Conservation (phyloP, 2,329 filamentous ascomycete species). For the Zymoseptoria ardabiliae region DNA sequence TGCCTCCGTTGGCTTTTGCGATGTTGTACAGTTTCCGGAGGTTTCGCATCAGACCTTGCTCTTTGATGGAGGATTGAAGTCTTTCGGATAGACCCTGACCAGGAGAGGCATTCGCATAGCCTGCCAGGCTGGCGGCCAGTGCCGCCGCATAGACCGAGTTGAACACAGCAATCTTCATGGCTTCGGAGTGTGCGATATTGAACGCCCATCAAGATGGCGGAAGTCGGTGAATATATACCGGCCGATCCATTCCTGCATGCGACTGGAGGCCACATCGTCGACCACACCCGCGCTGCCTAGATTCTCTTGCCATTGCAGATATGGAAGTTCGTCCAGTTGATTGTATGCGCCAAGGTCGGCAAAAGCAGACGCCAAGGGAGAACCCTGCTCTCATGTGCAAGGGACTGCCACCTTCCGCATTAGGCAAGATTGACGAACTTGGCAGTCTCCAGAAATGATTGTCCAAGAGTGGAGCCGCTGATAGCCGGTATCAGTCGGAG, state of each 20-base stretch:
- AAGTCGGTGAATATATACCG: neutral
- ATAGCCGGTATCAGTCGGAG: neutral
- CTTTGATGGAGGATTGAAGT: constrained; percentile 10
- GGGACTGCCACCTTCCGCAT: neutral
- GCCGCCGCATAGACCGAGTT: neutral
- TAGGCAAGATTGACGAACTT: neutral
- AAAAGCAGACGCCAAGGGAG: neutral
- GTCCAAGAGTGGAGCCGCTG: neutral
- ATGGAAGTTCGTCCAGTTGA: neutral
- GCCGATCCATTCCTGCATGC: neutral
- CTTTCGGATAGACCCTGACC: constrained; percentile 4
- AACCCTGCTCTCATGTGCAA: neutral
- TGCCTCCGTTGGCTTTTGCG: constrained; percentile 49
- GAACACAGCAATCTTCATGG: neutral
- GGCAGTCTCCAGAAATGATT: neutral
- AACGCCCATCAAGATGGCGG: neutral
- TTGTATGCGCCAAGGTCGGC: neutral
- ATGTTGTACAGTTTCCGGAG: constrained; percentile 51
- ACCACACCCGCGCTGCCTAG: no score
- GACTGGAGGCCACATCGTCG: neutral
- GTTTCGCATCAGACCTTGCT: constrained; percentile 44
- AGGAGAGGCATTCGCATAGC: neutral
- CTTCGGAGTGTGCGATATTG: neutral
- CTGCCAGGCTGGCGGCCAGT: neutral
- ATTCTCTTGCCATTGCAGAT: neutral